Base-by-base conservation (phyloP, 768 basidiomycete genomes). In the Artomyces pyxidatus region DNA sequence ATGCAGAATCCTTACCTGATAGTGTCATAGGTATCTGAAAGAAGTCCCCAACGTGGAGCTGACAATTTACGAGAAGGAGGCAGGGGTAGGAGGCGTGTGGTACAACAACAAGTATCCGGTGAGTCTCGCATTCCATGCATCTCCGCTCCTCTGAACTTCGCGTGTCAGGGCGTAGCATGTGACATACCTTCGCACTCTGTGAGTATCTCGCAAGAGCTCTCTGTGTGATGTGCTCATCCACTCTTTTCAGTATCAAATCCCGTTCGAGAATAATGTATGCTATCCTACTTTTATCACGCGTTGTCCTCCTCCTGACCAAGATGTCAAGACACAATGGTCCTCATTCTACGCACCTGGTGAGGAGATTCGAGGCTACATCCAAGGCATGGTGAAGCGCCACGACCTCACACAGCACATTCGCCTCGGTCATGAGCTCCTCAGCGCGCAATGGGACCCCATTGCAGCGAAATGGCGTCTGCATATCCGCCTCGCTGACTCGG, bases 61-160 rank as follows among this genome's bases (percentile, higher is more conserved):
- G 3, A 71, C 70, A 0, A 73, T 82, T 12, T 84, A 80, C 58
- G 81, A 84, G 49, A 75, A 77, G 47, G 71, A 74, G 44, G 63
- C 69, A 21, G 74, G 72, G 3, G 66, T 84, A 17, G 81, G 81
- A 8, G 81, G 81, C 2, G 73, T 77, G 3, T 84, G 81, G 81
- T 75, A 67, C 52, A 63, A 63, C 5, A 81, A 79, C 48, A 5
- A 12, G 21, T 48, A 48, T 12, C 47, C 47, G 6, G 47, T 48
- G 22, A 4, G 38, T 48, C 22, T 12, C 19, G 23, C 25, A 14
- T 17, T 16, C 6, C 32, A n/a, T 16, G 11, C 22, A 25, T 37
- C 16, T 32, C 7, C 29, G 22, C 39, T 16, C 16, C 19, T 37
- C 7, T 12, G 45, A 35, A 14, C 6, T 21, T 8, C 14, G n/a